phyloP scores from a whole-genome alignment of 2,329 filamentous ascomycete genomes.

The Septoria petroselini region DNA sequence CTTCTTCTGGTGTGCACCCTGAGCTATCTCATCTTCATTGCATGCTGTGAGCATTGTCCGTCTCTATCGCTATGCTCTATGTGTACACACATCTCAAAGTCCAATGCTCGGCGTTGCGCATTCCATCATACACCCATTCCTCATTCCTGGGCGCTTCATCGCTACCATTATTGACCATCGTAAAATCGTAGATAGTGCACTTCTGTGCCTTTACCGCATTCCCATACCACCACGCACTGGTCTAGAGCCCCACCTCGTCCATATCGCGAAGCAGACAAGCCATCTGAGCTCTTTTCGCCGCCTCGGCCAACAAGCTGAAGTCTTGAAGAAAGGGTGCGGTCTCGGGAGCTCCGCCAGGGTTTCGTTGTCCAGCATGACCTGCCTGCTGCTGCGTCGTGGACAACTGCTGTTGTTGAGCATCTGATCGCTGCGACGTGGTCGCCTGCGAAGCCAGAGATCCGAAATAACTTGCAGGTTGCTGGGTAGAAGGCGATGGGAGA shows the following conservation, averaged over 20 bases:
- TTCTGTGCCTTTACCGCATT: no score
- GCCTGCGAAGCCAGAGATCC: conserved; percentile 32
- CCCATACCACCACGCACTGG: no score
- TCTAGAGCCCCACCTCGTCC: conserved; percentile 59
- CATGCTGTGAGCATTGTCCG: no score
- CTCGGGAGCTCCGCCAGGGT: conserved; percentile 38
- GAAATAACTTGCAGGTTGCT: conserved; percentile 36
- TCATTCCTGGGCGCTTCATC: no score
- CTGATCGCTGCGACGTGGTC: conserved; percentile 32
- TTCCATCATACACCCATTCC: no score
- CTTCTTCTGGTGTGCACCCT: no score
- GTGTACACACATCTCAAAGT: no score
- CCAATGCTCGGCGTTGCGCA: no score
- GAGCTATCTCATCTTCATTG: no score
- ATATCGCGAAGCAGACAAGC: conserved; percentile 84
- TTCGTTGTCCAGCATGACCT: conserved; percentile 33
- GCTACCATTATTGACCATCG: no score
- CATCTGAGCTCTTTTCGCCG: conserved; percentile 88
- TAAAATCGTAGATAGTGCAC: no score
- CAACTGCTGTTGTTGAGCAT: conserved; percentile 34
- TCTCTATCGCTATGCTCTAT: no score
- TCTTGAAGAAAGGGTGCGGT: conserved; percentile 69
- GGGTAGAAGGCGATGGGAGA: conserved; percentile 34
- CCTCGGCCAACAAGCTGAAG: conserved; percentile 84
- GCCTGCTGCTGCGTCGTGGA: conserved; percentile 34